Evolutionary conservation across 139 green algal genomes (phyloP), one percentile per base, ranked within the genome.

Genomic region (Microglena sp.): DNA sequence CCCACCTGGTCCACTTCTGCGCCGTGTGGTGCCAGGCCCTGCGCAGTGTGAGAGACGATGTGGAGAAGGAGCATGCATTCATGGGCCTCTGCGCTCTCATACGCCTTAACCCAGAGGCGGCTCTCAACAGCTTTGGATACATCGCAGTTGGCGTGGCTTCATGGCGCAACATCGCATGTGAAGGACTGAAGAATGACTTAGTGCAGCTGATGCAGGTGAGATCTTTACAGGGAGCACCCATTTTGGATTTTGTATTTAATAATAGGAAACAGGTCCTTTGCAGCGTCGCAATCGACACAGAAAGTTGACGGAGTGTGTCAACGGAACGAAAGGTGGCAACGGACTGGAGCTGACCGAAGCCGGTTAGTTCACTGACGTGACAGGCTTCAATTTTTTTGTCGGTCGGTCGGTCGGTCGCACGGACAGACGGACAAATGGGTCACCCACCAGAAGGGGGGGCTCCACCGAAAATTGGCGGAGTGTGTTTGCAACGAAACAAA

Each of bases 61-160:
- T 87, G 0, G 92, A 98, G 75, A 98, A 98, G 83, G 91, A 97
- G 75, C 66, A 84, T 6, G 58, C 58, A 28, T 56, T 61, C 33
- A 26, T 71, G 33, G 33, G 54, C 32, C 50, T 71, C 8, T 54
- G 56, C 54, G 62, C 43, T 15, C 45, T 93, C 62, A 60, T 96
- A 33, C 79, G 77, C 1, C 45, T 82, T 33, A 90, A 92, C 68
- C 83, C 87, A 0, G 67, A 87, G 69, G 78, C 72, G 3, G 84
- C 68, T 27, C 36, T 86, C 31, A 26, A 55, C 0, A 30, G 55
- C 3, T 91, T 91, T 50, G 43, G 50, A 11, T 8, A 66, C 8
- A 55, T 96, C 22, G 74, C 66, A 36, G 71, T 36, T 0, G 79
- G 84, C 1, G 69, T 94, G 3, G 78, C 74, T 1, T 88, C 79